Base-by-base conservation (phyloP, 257 asterid species). In the Jacaranda copaia region DNA sequence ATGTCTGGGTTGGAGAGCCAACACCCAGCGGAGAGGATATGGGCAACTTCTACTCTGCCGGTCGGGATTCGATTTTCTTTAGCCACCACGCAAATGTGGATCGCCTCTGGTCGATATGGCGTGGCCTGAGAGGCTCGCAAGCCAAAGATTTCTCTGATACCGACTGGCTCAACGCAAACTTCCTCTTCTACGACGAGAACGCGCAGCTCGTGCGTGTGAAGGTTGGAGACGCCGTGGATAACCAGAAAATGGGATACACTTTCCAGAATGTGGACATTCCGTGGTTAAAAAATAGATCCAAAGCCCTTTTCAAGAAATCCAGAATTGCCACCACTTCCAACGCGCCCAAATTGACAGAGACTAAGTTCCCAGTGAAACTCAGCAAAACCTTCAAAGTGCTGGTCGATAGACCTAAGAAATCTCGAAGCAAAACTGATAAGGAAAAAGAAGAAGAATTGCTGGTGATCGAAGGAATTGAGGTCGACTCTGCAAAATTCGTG, bases 171-270 rank as follows among this genome's bases (percentile, higher is more conserved):
- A 67, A 87, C 18, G 70, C 90, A 0, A 67, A 65, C 25, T 82
- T 74, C 72, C n/a, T 82, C 0, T 87, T 87, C 77, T 84, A 84
- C 81, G 90, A 87, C 59, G 90, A 86, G 63, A 84, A 87, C 36
- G 82, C 80, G 0, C 70, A 80, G 38, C 81, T 82, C 0, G 88
- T 84, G 12, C 82, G 87, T 0, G 88, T 87, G 10, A 74, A 77
- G 12, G 85, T 80, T 0, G 6, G 18, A 3, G 90, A 87, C 72
- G 53, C 82, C 0, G 13, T 84, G 11, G 85, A 82, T 0, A 53
- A 77, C 35, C 20, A 16, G n/a, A 74, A 77, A 25, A 73, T 86
- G 82, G 86, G 89, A 19, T 87, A 68, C 60, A 10, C 61, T 1
- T 84, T 35, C 65, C 73, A 87, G 73, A 65, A 76, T 5, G 81